phyloP scores from a whole-genome alignment of 345 rosid species.

The Citropsis articulata region DNA sequence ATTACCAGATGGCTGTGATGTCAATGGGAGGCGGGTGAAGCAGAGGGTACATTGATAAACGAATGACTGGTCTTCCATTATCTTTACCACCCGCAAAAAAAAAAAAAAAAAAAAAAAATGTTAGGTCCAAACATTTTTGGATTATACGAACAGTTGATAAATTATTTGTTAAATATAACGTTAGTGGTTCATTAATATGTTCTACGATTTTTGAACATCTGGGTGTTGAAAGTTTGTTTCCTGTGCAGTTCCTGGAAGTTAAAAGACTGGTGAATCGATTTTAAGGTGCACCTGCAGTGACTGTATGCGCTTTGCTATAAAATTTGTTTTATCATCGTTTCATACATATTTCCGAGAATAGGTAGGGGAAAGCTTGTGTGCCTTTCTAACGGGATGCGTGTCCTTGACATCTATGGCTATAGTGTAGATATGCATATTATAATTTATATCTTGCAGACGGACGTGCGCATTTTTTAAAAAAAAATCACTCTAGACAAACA shows the following conservation, averaged over 20 bases:
- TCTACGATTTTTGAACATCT: neutral
- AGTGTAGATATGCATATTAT: too few species aligned
- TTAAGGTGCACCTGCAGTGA: neutral
- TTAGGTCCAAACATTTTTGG: slow-evolving; percentile 26
- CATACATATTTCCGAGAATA: neutral
- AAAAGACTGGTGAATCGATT: neutral
- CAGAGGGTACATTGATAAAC: slow-evolving; percentile 55
- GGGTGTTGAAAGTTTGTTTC: neutral
- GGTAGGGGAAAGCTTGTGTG: neutral
- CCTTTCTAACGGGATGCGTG: neutral
- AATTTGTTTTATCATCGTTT: neutral
- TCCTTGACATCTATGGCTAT: neutral
- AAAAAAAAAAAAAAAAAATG: neutral
- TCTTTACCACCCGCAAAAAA: too few species aligned
- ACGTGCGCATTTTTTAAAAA: too few species aligned
- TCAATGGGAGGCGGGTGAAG: slow-evolving; percentile 68
- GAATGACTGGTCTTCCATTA: neutral
- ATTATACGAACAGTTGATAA: slow-evolving; percentile 21
- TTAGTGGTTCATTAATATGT: slow-evolving; percentile 14
- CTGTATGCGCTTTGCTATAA: neutral
- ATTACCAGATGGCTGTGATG: slow-evolving; percentile 51
- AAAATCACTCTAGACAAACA: too few species aligned
- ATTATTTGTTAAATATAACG: neutral
- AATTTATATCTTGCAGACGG: too few species aligned
- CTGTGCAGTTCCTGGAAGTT: neutral